phyloP scores from a whole-genome alignment of 306 rosid genomes.

The Acacia confusa region DNA sequence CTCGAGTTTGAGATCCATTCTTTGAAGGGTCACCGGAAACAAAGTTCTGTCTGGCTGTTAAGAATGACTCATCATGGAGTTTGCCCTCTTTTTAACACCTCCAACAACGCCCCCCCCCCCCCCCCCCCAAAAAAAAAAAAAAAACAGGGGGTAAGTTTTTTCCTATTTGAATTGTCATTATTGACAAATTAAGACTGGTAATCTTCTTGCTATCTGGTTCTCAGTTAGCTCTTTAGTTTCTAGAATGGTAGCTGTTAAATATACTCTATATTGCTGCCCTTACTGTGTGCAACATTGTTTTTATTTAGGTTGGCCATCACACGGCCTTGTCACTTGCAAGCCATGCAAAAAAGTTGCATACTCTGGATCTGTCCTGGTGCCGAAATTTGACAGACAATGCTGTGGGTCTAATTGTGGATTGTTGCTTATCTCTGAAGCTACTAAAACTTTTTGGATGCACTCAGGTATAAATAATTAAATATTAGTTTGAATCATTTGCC shows the following conservation, averaged over 20 bases:
- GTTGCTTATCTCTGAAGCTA: slow-evolving; percentile 62
- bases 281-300: slow-evolving; percentile 30
- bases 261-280: slow-evolving; percentile 4
- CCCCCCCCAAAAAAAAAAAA: too few relatives aligned
- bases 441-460: slow-evolving; percentile 86
- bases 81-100: not conserved
- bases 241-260: not conserved
- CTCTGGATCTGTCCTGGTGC: slow-evolving; percentile 90
- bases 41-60: not conserved
- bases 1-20: not conserved
- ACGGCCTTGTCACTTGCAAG: slow-evolving; percentile 71
- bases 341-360: slow-evolving; percentile 53
- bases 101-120: too few relatives aligned
- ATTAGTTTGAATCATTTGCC: not conserved
- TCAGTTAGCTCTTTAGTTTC: slow-evolving; percentile 10
- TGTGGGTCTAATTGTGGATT: slow-evolving; percentile 78
- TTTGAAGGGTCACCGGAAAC: slow-evolving; percentile 4
- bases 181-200: slow-evolving; percentile 18
- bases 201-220: slow-evolving; percentile 17
- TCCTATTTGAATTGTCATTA: not conserved
- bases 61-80: not conserved
- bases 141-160: not conserved
- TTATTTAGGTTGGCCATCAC: slow-evolving; percentile 68
- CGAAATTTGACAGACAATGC: slow-evolving; percentile 73
- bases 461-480: slow-evolving; percentile 57